Base-by-base conservation (phyloP, 345 rosid species). In the Rhodamnia rubescens region DNA sequence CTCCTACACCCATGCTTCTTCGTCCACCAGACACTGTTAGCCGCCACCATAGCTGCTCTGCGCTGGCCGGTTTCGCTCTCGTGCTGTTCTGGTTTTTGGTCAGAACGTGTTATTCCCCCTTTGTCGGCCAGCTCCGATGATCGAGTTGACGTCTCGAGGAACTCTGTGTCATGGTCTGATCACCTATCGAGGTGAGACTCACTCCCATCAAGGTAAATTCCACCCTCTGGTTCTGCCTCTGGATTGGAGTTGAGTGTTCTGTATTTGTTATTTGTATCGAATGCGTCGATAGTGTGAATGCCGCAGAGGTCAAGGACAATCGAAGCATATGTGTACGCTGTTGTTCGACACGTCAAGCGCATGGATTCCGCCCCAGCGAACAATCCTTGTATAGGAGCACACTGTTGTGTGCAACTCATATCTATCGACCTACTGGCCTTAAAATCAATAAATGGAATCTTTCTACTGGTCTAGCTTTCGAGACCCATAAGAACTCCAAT, bases 171-270 rank as follows among this genome's bases (percentile, higher is more conserved):
- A 1, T 1, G 1, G 16, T 29, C 3, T 13, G 75, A 29, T 64
- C 22, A 27, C 1, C 2, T 1, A 13, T 5, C 6, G 3, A 27
- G 11, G 2, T 64, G 0, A 64, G 29, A 3, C 16, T 29, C 74
- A 27, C 42, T 61, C 0, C 1, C 1, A 27, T 29, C 74, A 29
- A 61, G 42, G 42, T 14, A 27, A 27, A 7, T 61, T 29, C 74
- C 42, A 13, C 36, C 14, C 74, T 15, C 21, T 61, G 9, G 14
- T 27, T 61, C 21, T 27, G 11, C 21, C 40, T 36, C 40, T 36
- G 40, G 40, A 36, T 36, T 36, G 40, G 40, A 36, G 40, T 36
- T 36, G 40, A 36, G 40, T 36, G 40, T 36, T 36, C 40, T 36
- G 40, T 36, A 36, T 36, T 36, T 36, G 2, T 36, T 36, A 36